Base-by-base conservation (phyloP, 768 basidiomycete genomes). In the Hypsizygus marmoreus region DNA sequence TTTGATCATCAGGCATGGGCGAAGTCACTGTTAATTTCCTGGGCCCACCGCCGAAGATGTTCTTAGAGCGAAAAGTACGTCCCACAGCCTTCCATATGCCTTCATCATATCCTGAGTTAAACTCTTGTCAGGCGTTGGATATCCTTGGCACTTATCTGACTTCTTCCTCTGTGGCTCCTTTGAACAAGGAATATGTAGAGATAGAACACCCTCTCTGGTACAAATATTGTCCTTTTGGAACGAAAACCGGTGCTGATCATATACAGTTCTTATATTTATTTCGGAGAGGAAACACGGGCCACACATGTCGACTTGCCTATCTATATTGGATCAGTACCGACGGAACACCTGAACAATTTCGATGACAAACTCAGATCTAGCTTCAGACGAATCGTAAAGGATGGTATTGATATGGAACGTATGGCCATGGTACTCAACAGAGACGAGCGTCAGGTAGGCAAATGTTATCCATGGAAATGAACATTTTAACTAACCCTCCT, bases 161-260 rank as follows among this genome's bases (percentile, higher is more conserved):
- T 28, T 90, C 90, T 13, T 90, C 88, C 26, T 70, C 88, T 2
- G 84, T 81, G 14, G 86, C 90, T 11, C 89, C 89, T 35, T 65
- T 92, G 48, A 91, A 86, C 59, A 97, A 95, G 66, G 90, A 94
- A 65, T 97, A 88, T 51, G 77, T 98, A 31, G 97, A 99, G 66
- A 88, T 86, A 40, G 84, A 93, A 53, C 82, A 85, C 37, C 97
- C 97, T 0, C 76, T 90, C 40, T 97, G 93, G 91, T 91, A 54
- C 31, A 76, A 60, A 26, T 32, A 33, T 14, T 10, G 29, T 4
- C 35, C 49, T 32, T 14, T 40, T 17, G 29, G 31, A 20, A 12
- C 25, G 23, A 38, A 25, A 20, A 17, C 52, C 25, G 26, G 52
- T 57, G 7, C 36, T 38, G 30, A 20, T 11, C 22, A 12, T 34